Percentiles rank a stretch among this genome's conserved stretches.
Evolutionary conservation across 2,329 filamentous ascomycete genomes (phyloP).

Genomic region (Juglanconis sp.): DNA sequence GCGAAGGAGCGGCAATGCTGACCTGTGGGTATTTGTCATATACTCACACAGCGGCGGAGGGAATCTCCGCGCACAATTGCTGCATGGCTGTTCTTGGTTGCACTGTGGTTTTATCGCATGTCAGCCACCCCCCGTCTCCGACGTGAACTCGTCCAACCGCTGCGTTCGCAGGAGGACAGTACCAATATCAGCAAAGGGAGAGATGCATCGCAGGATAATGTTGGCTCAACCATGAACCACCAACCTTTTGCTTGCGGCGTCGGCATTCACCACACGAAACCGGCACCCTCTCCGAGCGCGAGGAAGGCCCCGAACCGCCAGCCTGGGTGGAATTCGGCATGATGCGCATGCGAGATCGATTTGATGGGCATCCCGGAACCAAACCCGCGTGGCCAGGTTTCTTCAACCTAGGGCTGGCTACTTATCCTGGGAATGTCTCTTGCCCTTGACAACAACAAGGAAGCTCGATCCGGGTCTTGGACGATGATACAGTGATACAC

Average conservation of each 20-base stretch:
- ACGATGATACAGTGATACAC: background rate
- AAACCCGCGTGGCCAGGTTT: background rate
- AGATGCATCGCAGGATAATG: background rate
- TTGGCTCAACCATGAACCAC: background rate
- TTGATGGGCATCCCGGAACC: background rate
- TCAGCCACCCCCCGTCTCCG: background rate
- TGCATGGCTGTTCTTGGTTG: constrained; percentile 52
- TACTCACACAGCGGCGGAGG: constrained; percentile 52
- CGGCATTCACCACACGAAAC: constrained; percentile 51
- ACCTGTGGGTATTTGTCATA: constrained; percentile 25
- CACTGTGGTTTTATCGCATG: constrained; percentile 34
- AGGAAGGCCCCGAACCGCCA: constrained; percentile 21
- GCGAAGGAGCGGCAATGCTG: background rate
- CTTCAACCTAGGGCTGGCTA: background rate
- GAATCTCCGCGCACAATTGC: constrained; percentile 50
- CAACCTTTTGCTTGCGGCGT: constrained; percentile 50
- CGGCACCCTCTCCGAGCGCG: constrained; percentile 32
- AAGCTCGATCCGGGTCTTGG: background rate
- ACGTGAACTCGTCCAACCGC: too few species aligned
- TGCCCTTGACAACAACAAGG: background rate
- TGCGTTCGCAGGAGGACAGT: too few species aligned
- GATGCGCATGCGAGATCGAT: background rate
- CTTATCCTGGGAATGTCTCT: background rate
- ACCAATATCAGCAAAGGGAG: background rate
- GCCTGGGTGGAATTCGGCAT: constrained; percentile 34